A percentile compares a stretch with the other conserved stretches of the same genome.
phyloP scores from a whole-genome alignment of 331 rosid genomes.

The Dryas integrifolia region DNA sequence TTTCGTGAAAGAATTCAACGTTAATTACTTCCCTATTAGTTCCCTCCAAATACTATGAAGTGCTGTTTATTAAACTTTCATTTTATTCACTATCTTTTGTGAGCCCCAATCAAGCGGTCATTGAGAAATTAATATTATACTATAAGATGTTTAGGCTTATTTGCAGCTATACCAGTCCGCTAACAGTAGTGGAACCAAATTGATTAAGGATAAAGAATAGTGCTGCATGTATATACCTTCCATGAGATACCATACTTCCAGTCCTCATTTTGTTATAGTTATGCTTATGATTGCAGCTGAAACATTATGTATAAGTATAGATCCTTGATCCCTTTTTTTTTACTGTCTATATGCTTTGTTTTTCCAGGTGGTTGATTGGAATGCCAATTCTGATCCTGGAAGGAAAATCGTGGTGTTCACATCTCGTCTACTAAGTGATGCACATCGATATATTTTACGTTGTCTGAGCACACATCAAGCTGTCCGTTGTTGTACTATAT shows the following conservation, averaged over 20 bases:
- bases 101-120: background rate
- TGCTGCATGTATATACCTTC: background rate
- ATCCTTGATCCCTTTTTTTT: slow-evolving; percentile 5
- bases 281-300: background rate
- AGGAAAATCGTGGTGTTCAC: slow-evolving; percentile 64
- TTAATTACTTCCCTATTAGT: background rate
- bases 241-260: background rate
- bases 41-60: background rate
- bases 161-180: background rate
- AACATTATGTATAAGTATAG: background rate
- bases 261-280: background rate
- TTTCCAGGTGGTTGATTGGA: slow-evolving; percentile 73
- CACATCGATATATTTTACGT: slow-evolving; percentile 89
- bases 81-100: background rate
- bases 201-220: background rate
- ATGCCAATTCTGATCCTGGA: slow-evolving; percentile 45
- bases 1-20: background rate
- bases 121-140: background rate
- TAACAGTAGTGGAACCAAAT: background rate
- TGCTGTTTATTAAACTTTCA: background rate
- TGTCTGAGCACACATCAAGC: slow-evolving; percentile 75
- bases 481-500: slow-evolving; percentile 59
- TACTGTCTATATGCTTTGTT: slow-evolving; percentile 23
- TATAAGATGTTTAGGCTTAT: background rate
- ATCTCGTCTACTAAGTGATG: slow-evolving; percentile 78